Evolutionary conservation across 225 moss, liverwort and hornwort species (phyloP).

Genomic region (Sphagnum tenellum): DNA sequence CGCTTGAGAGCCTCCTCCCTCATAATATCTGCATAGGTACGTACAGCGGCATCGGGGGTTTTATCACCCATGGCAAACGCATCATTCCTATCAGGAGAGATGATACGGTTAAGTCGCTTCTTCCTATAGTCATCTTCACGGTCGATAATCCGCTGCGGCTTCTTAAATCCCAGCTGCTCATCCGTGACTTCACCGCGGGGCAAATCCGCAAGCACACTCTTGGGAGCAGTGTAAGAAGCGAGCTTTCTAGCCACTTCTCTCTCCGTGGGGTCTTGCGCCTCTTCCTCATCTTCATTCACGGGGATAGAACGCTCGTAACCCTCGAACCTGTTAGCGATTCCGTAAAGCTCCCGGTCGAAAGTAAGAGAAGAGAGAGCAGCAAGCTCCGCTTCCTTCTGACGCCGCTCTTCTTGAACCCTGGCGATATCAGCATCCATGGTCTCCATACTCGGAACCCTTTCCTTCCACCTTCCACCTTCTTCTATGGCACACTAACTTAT

Average conservation of each 20-base stretch:
- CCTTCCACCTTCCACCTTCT: too few species aligned
- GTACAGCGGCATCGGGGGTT: constrained; percentile 77
- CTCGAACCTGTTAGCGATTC: constrained; percentile 75
- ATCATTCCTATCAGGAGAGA: constrained; percentile 92
- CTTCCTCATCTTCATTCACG: constrained; percentile 83
- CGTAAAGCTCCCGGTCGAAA: constrained; percentile 95
- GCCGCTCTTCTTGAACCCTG: constrained; percentile 81
- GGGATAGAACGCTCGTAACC: constrained; percentile 91
- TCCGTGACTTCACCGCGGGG: constrained; percentile 75
- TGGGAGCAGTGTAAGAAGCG: constrained; percentile 85
- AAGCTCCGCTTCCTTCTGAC: constrained; percentile 77
- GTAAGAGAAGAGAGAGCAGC: constrained; percentile 69
- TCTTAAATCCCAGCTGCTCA: constrained; percentile 83
- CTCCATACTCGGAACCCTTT: constrained; percentile 24
- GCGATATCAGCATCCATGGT: constrained; percentile 70
- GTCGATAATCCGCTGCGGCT: constrained; percentile 89
- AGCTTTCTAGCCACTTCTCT: constrained; percentile 70
- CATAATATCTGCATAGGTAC: constrained; percentile 93
- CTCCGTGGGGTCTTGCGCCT: constrained; percentile 67
- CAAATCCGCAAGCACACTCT: constrained; percentile 56
- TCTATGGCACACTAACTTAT: too few species aligned
- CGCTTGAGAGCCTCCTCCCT: constrained; percentile 72
- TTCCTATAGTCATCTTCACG: constrained; percentile 94
- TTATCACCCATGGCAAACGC: constrained; percentile 93
- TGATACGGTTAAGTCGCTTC: constrained; percentile 71